Evolutionary conservation across 2,329 filamentous ascomycete genomes (phyloP).

Genomic region (Simplicillium aogashimaense): DNA sequence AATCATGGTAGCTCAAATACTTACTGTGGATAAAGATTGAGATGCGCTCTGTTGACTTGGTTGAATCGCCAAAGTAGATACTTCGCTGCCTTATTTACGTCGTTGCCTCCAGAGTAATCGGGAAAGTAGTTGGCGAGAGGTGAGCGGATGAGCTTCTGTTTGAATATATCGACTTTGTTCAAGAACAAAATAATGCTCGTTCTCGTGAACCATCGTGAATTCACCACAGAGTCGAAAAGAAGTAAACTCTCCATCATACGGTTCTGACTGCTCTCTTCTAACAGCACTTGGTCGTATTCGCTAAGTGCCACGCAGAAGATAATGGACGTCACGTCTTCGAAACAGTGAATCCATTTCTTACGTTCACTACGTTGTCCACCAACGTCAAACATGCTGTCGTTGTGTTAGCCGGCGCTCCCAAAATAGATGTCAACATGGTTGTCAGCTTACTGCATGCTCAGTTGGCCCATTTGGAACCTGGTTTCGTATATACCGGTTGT

Average conservation of each 20-base stretch:
- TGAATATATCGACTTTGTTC: constrained; percentile 98
- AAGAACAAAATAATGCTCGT: constrained; percentile 98
- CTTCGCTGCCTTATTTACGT: constrained; percentile 96
- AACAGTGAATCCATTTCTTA: constrained; percentile 99
- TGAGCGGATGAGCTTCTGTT: constrained; percentile 81
- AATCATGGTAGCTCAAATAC: constrained; percentile 19
- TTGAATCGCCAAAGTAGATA: constrained; percentile 98
- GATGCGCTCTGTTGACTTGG: constrained; percentile 90
- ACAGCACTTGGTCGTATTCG: constrained; percentile 93
- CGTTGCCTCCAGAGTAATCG: constrained; percentile 94
- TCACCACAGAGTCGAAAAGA: constrained; percentile 96
- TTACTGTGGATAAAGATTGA: constrained; percentile 97
- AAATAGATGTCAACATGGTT: not conserved
- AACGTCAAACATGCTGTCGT: constrained; percentile 90
- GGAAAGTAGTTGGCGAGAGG: constrained; percentile 93
- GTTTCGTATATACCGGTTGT: constrained; percentile 99
- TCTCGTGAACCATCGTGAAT: constrained; percentile 98
- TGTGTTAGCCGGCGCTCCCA: not conserved
- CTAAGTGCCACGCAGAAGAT: constrained; percentile 98
- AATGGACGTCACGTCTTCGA: constrained; percentile 98
- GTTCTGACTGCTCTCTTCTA: constrained; percentile 96
- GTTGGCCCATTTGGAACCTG: constrained; percentile 93
- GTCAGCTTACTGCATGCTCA: constrained; percentile 86
- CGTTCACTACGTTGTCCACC: constrained; percentile 93
- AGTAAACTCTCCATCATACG: constrained; percentile 99